Conservation (phyloP, 768 basidiomycete species). For the Mycena filopes region DNA sequence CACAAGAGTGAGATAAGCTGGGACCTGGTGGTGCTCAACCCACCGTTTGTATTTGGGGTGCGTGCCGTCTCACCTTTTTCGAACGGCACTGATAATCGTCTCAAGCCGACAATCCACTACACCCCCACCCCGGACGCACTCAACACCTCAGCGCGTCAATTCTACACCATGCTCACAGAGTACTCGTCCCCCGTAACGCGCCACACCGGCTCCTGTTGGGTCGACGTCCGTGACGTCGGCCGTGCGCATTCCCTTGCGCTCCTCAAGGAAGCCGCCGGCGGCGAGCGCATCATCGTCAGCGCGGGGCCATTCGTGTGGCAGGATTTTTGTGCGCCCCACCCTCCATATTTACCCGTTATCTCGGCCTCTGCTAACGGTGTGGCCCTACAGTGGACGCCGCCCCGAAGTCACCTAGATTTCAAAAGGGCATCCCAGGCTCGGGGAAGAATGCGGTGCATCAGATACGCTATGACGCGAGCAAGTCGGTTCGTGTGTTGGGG, state of each 20-base stretch:
- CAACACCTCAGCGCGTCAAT: constrained; percentile 46
- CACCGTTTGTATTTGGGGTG: constrained; percentile 57
- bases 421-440: constrained; percentile 10
- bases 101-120: constrained; percentile 51
- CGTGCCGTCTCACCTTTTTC: too few species aligned
- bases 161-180: constrained; percentile 26
- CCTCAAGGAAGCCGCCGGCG: constrained; percentile 54
- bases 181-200: not conserved
- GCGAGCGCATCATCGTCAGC: constrained; percentile 62
- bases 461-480: constrained; percentile 40
- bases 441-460: constrained; percentile 24
- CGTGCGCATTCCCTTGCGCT: constrained; percentile 15
- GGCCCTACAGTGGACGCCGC: constrained; percentile 5
- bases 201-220: constrained; percentile 8
- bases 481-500: constrained; percentile 44
- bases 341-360: not conserved
- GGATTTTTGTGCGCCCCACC: constrained; percentile 25
- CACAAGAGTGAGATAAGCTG: constrained; percentile 53
- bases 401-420: constrained; percentile 1
- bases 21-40: constrained; percentile 64
- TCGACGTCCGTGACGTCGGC: constrained; percentile 26
- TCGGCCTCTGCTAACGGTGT: not conserved
- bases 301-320: constrained; percentile 40
- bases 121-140: constrained; percentile 43
- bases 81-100: not conserved